Evolutionary conservation across 1,139 yeast genomes (phyloP).

Genomic region (Candida freyschussii): DNA sequence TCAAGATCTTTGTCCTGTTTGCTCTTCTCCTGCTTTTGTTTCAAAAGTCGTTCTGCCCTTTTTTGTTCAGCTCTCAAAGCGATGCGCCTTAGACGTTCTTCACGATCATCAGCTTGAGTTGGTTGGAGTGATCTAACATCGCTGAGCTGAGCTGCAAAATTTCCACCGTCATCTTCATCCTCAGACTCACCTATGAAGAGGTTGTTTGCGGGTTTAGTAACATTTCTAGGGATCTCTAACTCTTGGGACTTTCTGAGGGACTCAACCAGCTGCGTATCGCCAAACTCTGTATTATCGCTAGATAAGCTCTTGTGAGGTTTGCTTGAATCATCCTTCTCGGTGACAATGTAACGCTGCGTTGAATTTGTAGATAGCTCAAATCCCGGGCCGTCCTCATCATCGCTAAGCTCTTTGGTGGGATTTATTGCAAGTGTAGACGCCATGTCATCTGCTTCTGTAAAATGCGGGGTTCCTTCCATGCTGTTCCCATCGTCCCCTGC

Average conservation of each 20-base stretch:
- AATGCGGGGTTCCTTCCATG: too few species aligned
- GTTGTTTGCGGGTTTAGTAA: slow-evolving; percentile 18
- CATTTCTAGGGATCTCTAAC: too few species aligned
- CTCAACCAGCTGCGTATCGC: not conserved
- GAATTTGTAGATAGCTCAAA: not conserved
- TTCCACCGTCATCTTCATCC: slow-evolving; percentile 5
- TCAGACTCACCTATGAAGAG: slow-evolving; percentile 21
- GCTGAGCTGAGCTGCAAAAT: slow-evolving; percentile 1
- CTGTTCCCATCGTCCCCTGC: too few species aligned
- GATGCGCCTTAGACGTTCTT: slow-evolving; percentile 16
- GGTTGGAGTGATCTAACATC: not conserved
- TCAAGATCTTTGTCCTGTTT: slow-evolving; percentile 16
- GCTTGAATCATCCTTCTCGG: not conserved
- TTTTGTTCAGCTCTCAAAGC: slow-evolving; percentile 22
- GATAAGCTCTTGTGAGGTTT: not conserved
- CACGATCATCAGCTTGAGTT: slow-evolving; percentile 5
- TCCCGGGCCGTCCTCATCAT: too few species aligned
- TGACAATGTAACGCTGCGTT: not conserved
- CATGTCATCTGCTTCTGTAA: too few species aligned
- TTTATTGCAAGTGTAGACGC: too few species aligned
- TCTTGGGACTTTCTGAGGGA: too few species aligned
- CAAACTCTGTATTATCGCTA: slow-evolving; percentile 1
- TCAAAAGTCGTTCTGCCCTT: slow-evolving; percentile 18
- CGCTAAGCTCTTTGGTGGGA: too few species aligned
- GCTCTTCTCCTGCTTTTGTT: slow-evolving; percentile 16